Conservation (phyloP, 2,329 filamentous ascomycete genomes). For the Cordyceps cateniannulata region DNA sequence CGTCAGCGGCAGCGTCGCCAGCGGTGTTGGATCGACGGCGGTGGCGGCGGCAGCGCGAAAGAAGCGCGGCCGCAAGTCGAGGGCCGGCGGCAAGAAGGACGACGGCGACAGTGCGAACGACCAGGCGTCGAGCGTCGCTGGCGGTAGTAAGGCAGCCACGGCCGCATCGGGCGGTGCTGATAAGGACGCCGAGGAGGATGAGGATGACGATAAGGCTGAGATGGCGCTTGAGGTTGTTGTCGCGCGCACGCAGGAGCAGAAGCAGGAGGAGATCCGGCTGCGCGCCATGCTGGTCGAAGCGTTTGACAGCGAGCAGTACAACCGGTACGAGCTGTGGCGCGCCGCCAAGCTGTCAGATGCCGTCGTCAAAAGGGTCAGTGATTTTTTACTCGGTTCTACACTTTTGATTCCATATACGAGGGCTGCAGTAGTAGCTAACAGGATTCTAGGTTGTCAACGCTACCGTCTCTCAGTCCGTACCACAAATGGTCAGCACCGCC, state of each 20-base stretch:
- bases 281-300: constrained; percentile 56
- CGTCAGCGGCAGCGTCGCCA: constrained; percentile 54
- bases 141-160: constrained; percentile 35
- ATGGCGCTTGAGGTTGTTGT: constrained; percentile 52
- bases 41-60: constrained; percentile 39
- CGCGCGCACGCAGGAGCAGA: constrained; percentile 59
- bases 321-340: constrained; percentile 65
- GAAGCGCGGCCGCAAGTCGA: constrained; percentile 57
- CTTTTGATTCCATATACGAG: not conserved
- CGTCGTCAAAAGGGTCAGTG: constrained; percentile 58
- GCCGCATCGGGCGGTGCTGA: constrained; percentile 38
- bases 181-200: constrained; percentile 46
- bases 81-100: constrained; percentile 37
- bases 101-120: constrained; percentile 26
- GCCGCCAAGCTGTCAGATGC: constrained; percentile 62
- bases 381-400: not conserved
- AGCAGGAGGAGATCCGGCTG: constrained; percentile 53
- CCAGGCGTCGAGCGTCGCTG: constrained; percentile 35
- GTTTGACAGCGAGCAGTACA: constrained; percentile 60
- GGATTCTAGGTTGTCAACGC: constrained; percentile 62
- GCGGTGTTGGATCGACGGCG: constrained; percentile 19
- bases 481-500: constrained; percentile 65
- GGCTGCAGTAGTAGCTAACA: not conserved
- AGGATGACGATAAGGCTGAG: constrained; percentile 49
- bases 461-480: constrained; percentile 73